Conservation (phyloP, 148 eudicot genomes). For the Heliamphora exappendiculata region DNA sequence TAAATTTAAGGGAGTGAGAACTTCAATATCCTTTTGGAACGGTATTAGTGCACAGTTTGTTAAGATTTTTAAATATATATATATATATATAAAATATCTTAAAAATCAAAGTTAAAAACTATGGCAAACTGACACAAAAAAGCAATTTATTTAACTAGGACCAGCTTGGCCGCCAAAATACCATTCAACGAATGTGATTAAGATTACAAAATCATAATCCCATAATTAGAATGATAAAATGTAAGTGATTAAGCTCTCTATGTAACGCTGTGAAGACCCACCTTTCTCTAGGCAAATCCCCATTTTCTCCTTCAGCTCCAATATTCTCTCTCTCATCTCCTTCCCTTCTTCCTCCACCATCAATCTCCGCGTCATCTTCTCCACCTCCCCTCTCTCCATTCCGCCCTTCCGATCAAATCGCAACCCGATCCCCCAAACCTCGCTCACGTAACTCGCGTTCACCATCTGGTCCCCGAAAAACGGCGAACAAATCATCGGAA, state of each 20-base stretch:
- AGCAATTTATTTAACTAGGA: too few relatives aligned
- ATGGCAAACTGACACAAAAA: too few relatives aligned
- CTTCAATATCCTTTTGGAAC: too few relatives aligned
- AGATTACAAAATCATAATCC: background rate
- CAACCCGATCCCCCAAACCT: constrained; percentile 38
- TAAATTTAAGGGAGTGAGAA: too few relatives aligned
- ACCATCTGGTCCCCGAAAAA: constrained; percentile 35
- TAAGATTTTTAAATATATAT: too few relatives aligned
- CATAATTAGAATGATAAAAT: constrained; percentile 12
- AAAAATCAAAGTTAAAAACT: too few relatives aligned
- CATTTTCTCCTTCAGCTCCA: constrained; percentile 25
- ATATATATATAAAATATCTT: too few relatives aligned
- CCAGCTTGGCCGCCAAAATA: background rate
- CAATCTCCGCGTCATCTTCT: constrained; percentile 19
- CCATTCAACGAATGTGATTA: too few relatives aligned
- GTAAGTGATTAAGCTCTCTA: constrained; percentile 11
- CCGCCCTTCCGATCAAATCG: constrained; percentile 20
- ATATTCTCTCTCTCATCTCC: constrained; percentile 24
- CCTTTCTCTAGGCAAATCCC: constrained; percentile 19
- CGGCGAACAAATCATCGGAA: constrained; percentile 48
- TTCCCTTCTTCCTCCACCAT: constrained; percentile 34
- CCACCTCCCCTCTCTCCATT: constrained; percentile 23
- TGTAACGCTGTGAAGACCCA: constrained; percentile 20
- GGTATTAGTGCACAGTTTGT: too few relatives aligned
- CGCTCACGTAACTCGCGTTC: constrained; percentile 34